Percentiles rank a stretch among this genome's conserved stretches.
phyloP scores from a whole-genome alignment of 139 green algal genomes.

The Tetradesmus lagerheimii region DNA sequence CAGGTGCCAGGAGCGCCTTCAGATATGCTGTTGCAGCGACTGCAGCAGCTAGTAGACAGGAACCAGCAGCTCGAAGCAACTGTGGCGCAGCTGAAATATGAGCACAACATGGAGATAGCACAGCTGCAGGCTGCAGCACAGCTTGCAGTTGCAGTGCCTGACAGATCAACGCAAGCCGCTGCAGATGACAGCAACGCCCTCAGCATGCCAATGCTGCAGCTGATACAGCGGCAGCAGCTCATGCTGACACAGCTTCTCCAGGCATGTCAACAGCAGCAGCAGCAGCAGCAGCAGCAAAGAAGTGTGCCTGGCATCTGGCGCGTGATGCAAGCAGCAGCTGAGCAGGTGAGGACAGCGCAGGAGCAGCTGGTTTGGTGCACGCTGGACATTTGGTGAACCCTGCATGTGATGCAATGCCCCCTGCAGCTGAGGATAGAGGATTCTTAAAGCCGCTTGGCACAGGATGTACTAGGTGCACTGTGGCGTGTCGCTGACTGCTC shows the following conservation, averaged over 20 bases:
- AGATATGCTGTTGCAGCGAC: not conserved
- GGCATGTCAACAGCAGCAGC: not conserved
- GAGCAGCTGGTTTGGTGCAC: not conserved
- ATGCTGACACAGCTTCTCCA: not conserved
- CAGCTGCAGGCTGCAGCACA: not conserved
- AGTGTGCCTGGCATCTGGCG: not conserved
- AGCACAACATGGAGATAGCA: not conserved
- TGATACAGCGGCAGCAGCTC: not conserved
- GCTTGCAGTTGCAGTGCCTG: not conserved
- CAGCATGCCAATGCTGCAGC: not conserved
- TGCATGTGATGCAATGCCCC: no score
- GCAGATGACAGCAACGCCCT: not conserved
- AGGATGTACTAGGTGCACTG: no score
- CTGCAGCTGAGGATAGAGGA: no score
- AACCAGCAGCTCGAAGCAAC: not conserved
- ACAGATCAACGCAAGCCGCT: not conserved
- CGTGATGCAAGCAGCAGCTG: not conserved
- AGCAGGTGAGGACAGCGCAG: not conserved
- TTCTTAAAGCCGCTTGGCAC: no score
- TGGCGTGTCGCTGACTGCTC: no score
- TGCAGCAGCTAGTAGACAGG: not conserved
- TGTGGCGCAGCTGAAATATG: not conserved
- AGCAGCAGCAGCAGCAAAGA: conserved; percentile 4
- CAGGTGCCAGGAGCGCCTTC: not conserved
- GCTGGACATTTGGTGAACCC: not conserved